Evolutionary conservation across 805 yeast genomes (phyloP).

Genomic region (Nakazawaea molendinolei): DNA sequence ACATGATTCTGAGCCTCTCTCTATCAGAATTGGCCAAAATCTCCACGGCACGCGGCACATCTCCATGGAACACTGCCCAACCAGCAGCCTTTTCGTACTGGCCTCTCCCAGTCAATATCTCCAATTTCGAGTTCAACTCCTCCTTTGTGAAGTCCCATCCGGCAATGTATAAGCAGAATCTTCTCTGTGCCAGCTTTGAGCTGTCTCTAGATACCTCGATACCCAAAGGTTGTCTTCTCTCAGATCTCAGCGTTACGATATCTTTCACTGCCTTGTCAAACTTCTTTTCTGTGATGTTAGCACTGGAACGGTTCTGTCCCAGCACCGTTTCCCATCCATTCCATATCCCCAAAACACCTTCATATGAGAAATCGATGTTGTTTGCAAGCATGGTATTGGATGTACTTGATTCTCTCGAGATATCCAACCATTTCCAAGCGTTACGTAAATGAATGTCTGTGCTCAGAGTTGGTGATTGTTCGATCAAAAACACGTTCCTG

Average conservation of each 20-base stretch:
- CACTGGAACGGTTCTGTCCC: conserved; percentile 40
- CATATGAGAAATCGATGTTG: conserved; percentile 73
- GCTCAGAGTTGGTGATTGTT: conserved; percentile 40
- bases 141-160: conserved; percentile 84
- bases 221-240: conserved; percentile 35
- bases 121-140: conserved; percentile 67
- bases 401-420: conserved; percentile 58
- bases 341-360: conserved; percentile 91
- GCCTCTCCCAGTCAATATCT: conserved; percentile 47
- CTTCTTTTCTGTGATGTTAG: conserved; percentile 30
- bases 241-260: conserved; percentile 37
- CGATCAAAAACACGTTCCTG: conserved; percentile 54
- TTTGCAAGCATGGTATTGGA: conserved; percentile 64
- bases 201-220: conserved; percentile 36
- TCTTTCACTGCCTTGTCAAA: conserved; percentile 44
- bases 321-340: conserved; percentile 53
- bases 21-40: conserved; percentile 70
- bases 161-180: conserved; percentile 71
- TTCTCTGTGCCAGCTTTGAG: conserved; percentile 57
- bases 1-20: conserved; percentile 68
- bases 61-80: conserved; percentile 94
- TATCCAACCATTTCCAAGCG: conserved; percentile 88
- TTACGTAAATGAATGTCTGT: conserved; percentile 57
- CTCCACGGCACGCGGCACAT: conserved; percentile 71
- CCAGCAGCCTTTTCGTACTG: conserved; percentile 90